These are phyloP conservation scores for Salicornia ramosissima DNA, from an alignment of 148 eudicot genomes.

Conservation along the genomic window DNA sequence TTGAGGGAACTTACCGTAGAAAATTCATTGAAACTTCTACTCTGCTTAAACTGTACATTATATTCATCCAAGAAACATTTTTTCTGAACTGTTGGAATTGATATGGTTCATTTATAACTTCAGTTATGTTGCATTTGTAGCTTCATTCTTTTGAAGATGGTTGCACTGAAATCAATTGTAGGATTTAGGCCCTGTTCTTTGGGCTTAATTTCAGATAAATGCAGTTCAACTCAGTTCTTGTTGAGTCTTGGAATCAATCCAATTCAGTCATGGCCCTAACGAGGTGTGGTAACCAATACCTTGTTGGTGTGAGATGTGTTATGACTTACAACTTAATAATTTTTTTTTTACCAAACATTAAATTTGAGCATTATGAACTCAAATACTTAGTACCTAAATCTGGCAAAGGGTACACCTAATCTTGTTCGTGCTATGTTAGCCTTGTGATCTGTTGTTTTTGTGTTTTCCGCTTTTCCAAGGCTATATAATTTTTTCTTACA, in stretches of 20 bases:
- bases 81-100: background rate
- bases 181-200: background rate
- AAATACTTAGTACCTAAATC: too few species aligned
- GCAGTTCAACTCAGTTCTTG: too few species aligned
- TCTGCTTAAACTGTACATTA: conserved; percentile 1
- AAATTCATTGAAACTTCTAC: conserved; percentile 5
- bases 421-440: background rate
- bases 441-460: background rate
- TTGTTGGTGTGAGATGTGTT: too few species aligned
- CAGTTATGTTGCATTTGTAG: background rate
- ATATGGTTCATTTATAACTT: background rate
- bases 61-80: background rate
- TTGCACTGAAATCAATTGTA: background rate
- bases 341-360: too few species aligned
- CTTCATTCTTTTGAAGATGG: background rate
- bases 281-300: too few species aligned
- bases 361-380: too few species aligned
- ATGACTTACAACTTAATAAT: too few species aligned
- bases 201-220: too few species aligned
- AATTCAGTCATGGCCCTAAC: too few species aligned
- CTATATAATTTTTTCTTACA: background rate
- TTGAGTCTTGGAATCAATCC: too few species aligned
- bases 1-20: conserved; percentile 15
- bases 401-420: too few species aligned
- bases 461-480: background rate